phyloP scores from a whole-genome alignment of 129 eudicot genomes.

The Apium graveolens region DNA sequence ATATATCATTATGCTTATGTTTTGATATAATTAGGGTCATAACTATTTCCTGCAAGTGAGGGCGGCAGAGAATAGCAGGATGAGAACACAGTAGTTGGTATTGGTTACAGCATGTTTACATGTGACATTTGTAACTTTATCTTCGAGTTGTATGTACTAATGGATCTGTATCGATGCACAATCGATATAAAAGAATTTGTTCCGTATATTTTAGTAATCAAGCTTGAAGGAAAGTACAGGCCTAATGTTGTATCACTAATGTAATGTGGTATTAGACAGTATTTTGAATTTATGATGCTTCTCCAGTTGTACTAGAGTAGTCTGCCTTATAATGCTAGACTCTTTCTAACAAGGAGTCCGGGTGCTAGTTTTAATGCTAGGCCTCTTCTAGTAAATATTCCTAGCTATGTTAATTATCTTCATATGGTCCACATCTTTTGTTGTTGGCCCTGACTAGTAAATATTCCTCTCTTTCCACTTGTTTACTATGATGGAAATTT shows the following conservation, averaged over 20 bases:
- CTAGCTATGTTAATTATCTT: not conserved
- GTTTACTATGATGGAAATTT: not conserved
- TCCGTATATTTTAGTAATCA: not conserved
- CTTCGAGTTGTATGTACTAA: not conserved
- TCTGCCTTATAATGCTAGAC: too few relatives aligned
- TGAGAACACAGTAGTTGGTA: conserved; percentile 53
- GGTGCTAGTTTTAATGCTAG: too few relatives aligned
- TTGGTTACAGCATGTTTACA: not conserved
- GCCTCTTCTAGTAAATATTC: too few relatives aligned
- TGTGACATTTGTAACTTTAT: not conserved
- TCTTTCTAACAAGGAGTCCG: too few relatives aligned
- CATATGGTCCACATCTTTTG: not conserved
- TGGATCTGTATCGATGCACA: not conserved
- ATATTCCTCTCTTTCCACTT: too few relatives aligned
- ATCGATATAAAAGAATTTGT: not conserved
- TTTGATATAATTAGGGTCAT: conserved; percentile 46
- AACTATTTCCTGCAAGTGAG: conserved; percentile 88
- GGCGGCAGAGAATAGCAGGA: conserved; percentile 94
- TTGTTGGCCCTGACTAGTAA: not conserved
- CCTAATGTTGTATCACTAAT: not conserved
- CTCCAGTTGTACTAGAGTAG: not conserved
- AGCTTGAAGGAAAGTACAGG: not conserved
- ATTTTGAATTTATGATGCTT: not conserved
- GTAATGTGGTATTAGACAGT: not conserved
- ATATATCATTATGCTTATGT: not conserved